Base-by-base conservation (phyloP, 2,329 filamentous ascomycete species). In the Fusarium concolor region DNA sequence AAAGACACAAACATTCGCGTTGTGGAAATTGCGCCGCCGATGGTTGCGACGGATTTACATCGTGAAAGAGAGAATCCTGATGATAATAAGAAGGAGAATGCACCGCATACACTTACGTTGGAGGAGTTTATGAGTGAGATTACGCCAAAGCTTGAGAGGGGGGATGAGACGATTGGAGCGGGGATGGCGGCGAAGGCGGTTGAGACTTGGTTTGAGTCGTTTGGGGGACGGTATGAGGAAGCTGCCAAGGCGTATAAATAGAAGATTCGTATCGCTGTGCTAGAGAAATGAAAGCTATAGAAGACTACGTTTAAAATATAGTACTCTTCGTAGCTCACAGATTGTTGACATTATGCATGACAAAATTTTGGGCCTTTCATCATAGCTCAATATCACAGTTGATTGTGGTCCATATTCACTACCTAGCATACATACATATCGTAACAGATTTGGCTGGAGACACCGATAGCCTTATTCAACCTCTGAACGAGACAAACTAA, bases 31-130 rank as follows among this genome's bases (percentile, higher is more conserved):
- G 85, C 80, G 43, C 86, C 86, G 45, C 86, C 86, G 5, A 83
- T 78, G 26, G 86, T 89, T 0, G 81, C 76, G 2, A 87, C 85
- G 6, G 83, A 87, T 65, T 68, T 89, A 37, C 85, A 89, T 72
- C 79, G 86, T 0, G 86, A 89, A 67, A 76, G 86, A 28, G 77
- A 80, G 44, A 80, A 88, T 67, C 85, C 86, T 2, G 81, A 87
- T 65, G 84, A 88, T 62, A 88, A 88, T 56, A 89, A 87, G 76
- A 88, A 87, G 76, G 76, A 82, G 8, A 83, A 85, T n/a, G 86
- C 85, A 37, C 66, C 63, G 2, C 59, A 53, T 11, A 57, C 72
- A 0, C 66, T 89, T 73, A 80, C 75, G 1, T 74, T 87, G 6
- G 82, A 85, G 1, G 86, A 88, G 74, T 89, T 88, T 63, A 84